phyloP scores from a whole-genome alignment of 2,329 filamentous ascomycete genomes.

The Sporothrix dimorphospora region DNA sequence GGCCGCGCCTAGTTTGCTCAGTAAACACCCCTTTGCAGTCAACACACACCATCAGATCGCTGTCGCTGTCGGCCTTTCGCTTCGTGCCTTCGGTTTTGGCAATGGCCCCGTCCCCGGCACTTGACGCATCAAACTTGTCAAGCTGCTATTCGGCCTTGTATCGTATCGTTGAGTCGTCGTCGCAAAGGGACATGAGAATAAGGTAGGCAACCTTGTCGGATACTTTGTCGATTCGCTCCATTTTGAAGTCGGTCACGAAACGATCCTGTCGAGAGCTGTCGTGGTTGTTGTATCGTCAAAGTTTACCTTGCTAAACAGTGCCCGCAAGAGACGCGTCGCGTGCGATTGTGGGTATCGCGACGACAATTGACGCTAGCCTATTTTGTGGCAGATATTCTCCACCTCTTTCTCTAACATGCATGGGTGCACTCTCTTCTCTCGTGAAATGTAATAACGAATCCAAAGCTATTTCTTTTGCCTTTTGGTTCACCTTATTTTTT shows the following conservation, averaged over 20 bases:
- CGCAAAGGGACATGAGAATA: background rate
- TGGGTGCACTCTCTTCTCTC: too few relatives aligned
- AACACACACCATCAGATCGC: background rate
- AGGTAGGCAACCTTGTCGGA: background rate
- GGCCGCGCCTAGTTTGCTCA: background rate
- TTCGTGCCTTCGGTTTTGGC: background rate
- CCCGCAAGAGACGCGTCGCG: too few relatives aligned
- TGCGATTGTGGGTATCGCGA: too few relatives aligned
- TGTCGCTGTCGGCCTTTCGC: background rate
- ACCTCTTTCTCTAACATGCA: background rate
- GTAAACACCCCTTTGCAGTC: background rate
- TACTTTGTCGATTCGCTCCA: background rate
- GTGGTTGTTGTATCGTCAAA: too few relatives aligned
- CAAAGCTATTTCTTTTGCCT: too few relatives aligned
- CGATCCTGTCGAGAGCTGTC: too few relatives aligned
- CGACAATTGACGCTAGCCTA: too few relatives aligned
- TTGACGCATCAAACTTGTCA: background rate
- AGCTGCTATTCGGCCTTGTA: background rate
- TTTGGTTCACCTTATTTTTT: too few relatives aligned
- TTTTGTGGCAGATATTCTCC: background rate
- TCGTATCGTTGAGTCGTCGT: background rate
- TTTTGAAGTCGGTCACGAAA: too few relatives aligned
- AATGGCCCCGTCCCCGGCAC: background rate
- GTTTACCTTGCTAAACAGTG: too few relatives aligned
- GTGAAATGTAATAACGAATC: too few relatives aligned